A percentile compares a stretch with the other conserved stretches of the same genome.
Evolutionary conservation across 176 grass and related monocot species (phyloP).

Genomic region (Musa acuminata): DNA sequence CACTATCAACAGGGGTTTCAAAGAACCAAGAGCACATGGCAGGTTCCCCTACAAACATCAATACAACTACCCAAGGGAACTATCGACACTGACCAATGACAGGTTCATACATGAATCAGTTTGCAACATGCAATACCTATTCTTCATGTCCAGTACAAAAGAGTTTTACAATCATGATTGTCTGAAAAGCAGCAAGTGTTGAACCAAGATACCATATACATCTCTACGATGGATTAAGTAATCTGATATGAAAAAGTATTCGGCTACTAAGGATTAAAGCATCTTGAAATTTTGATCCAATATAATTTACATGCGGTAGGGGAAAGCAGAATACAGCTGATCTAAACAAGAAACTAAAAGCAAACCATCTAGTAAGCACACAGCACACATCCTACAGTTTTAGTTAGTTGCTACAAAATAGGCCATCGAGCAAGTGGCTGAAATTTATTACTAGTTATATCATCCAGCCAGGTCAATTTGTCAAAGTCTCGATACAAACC

Average conservation of each 20-base stretch:
- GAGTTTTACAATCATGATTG: too few relatives aligned
- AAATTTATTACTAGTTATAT: slow-evolving; percentile 52
- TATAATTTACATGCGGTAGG: slow-evolving; percentile 79
- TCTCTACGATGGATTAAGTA: too few relatives aligned
- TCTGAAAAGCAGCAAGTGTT: too few relatives aligned
- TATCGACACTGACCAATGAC: too few relatives aligned
- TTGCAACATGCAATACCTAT: too few relatives aligned
- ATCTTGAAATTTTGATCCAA: slow-evolving; percentile 23
- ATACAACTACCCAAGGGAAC: too few relatives aligned
- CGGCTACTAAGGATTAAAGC: background rate
- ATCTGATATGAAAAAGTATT: background rate
- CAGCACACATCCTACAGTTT: slow-evolving; percentile 39
- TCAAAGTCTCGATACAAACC: slow-evolving; percentile 5
- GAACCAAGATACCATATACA: too few relatives aligned
- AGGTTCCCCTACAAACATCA: too few relatives aligned
- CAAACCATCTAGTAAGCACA: slow-evolving; percentile 36
- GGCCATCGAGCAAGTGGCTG: slow-evolving; percentile 36
- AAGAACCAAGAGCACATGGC: too few relatives aligned
- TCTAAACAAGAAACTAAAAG: slow-evolving; percentile 53
- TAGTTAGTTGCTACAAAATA: slow-evolving; percentile 89
- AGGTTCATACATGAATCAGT: too few relatives aligned
- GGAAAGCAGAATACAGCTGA: slow-evolving; percentile 37
- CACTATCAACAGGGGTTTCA: too few relatives aligned
- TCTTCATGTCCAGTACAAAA: too few relatives aligned
- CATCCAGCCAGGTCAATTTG: slow-evolving; percentile 21